phyloP scores from a whole-genome alignment of 306 rosid species.

The Lagenaria siceraria region DNA sequence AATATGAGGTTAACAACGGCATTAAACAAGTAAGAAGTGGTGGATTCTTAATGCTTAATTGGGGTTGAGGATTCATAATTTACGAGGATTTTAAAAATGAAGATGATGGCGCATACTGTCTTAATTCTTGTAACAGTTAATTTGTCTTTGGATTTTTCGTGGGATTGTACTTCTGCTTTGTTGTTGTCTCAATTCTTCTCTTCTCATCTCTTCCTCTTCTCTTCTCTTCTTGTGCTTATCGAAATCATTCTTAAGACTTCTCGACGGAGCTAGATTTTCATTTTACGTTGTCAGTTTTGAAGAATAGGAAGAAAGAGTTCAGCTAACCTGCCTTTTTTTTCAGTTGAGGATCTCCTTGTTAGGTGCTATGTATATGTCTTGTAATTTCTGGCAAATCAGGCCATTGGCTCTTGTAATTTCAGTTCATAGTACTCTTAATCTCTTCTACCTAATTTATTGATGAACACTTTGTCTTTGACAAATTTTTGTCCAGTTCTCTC shows the following conservation, averaged over 20 bases:
- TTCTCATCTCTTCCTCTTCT: constrained; percentile 12
- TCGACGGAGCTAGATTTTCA: constrained; percentile 21
- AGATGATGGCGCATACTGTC: constrained; percentile 29
- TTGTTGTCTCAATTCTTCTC: constrained; percentile 23
- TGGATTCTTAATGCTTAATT: constrained; percentile 27
- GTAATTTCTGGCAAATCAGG: constrained; percentile 31
- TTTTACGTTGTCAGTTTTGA: constrained; percentile 18
- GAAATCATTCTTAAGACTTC: constrained; percentile 6
- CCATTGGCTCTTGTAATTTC: constrained; percentile 41
- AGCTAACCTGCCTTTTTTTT: not conserved
- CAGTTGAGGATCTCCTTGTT: constrained; percentile 13
- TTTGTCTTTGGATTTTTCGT: constrained; percentile 11
- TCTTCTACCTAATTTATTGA: constrained; percentile 18
- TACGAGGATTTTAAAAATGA: constrained; percentile 35
- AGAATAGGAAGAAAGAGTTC: constrained; percentile 25
- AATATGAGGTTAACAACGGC: constrained; percentile 23
- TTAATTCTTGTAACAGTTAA: constrained; percentile 40
- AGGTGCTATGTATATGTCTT: constrained; percentile 27
- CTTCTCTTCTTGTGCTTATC: constrained; percentile 29
- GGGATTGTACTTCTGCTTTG: constrained; percentile 13
- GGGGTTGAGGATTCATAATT: constrained; percentile 37
- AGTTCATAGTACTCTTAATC: constrained; percentile 15
- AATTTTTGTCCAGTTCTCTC: not conserved
- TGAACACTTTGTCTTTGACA: constrained; percentile 10
- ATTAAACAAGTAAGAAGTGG: constrained; percentile 16